phyloP scores from a whole-genome alignment of 768 basidiomycete genomes.

The Mycena filopes region DNA sequence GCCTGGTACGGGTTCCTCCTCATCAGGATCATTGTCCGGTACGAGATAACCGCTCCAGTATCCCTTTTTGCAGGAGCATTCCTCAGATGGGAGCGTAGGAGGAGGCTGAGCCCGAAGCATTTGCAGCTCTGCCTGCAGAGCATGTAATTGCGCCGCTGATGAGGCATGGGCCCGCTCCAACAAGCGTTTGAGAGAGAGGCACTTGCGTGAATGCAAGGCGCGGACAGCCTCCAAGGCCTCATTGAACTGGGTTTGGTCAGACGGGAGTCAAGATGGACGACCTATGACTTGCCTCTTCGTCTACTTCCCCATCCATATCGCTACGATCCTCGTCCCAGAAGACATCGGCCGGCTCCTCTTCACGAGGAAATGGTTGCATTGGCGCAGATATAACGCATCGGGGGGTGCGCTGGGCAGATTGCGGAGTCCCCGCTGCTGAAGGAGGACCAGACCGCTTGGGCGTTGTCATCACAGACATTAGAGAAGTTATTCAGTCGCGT shows the following conservation, averaged over 20 bases:
- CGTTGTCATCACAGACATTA: slow-evolving; percentile 28
- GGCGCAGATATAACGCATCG: slow-evolving; percentile 40
- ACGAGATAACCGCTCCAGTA: slow-evolving; percentile 81
- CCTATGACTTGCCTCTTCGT: slow-evolving; percentile 69
- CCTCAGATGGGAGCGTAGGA: slow-evolving; percentile 19
- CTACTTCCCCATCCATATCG: slow-evolving; percentile 66
- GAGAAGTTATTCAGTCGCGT: too few species aligned
- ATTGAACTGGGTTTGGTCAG: slow-evolving; percentile 26
- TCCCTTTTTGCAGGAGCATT: slow-evolving; percentile 52
- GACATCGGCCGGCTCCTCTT: slow-evolving; percentile 65
- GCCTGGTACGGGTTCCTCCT: slow-evolving; percentile 48
- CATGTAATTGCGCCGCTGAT: slow-evolving; percentile 84
- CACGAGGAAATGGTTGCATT: slow-evolving; percentile 54
- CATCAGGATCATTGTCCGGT: slow-evolving; percentile 55
- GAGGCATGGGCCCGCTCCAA: slow-evolving; percentile 84
- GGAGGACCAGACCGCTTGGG: slow-evolving; percentile 2
- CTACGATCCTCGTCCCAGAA: slow-evolving; percentile 70
- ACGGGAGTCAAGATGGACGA: slow-evolving; percentile 6
- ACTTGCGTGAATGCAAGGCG: slow-evolving; percentile 61
- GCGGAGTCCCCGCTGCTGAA: slow-evolving; percentile 21
- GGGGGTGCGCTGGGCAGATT: slow-evolving; percentile 35
- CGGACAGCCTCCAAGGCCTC: slow-evolving; percentile 50
- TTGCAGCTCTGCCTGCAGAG: slow-evolving; percentile 83
- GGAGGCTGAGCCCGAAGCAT: slow-evolving; percentile 62
- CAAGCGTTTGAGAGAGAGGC: slow-evolving; percentile 80